These are phyloP conservation scores for Bonnemaisonia californica DNA, from an alignment of 31 red algal genomes.

Conservation along the genomic window DNA sequence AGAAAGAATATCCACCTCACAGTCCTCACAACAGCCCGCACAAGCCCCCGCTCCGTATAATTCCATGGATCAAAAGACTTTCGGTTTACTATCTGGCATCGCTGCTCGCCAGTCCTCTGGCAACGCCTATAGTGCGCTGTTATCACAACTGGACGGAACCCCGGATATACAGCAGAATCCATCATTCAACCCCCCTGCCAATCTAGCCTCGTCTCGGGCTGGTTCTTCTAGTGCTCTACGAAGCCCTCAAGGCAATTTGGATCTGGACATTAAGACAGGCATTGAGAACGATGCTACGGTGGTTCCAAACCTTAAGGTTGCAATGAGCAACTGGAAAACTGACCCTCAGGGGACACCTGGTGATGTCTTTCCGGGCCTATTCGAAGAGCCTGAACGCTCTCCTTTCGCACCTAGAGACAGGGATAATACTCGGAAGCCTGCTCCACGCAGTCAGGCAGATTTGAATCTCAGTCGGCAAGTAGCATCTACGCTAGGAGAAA, in stretches of 20 bases:
- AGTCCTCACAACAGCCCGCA: neutral
- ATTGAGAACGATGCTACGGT: conserved; percentile 15
- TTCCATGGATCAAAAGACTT: neutral
- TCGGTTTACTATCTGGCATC: neutral
- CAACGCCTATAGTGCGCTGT: conserved; percentile 42
- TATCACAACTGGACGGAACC: conserved; percentile 26
- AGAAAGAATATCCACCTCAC: neutral
- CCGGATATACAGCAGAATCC: neutral
- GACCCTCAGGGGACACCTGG: neutral
- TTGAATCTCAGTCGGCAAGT: conserved; percentile 19
- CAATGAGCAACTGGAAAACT: conserved; percentile 3
- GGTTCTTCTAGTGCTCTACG: neutral
- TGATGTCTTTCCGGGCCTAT: neutral
- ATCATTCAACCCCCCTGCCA: neutral
- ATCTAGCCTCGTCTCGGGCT: neutral
- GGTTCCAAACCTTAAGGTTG: conserved; percentile 14
- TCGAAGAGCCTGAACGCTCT: neutral
- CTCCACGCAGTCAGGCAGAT: neutral
- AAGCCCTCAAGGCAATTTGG: neutral
- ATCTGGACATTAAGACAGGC: neutral
- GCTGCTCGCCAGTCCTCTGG: conserved; percentile 27
- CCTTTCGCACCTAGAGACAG: neutral
- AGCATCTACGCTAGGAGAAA: conserved; percentile 3
- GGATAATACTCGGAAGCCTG: neutral
- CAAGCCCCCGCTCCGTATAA: neutral